phyloP scores from a whole-genome alignment of 495 filamentous ascomycete genomes.

The Hyphodiscus hymeniophilus region DNA sequence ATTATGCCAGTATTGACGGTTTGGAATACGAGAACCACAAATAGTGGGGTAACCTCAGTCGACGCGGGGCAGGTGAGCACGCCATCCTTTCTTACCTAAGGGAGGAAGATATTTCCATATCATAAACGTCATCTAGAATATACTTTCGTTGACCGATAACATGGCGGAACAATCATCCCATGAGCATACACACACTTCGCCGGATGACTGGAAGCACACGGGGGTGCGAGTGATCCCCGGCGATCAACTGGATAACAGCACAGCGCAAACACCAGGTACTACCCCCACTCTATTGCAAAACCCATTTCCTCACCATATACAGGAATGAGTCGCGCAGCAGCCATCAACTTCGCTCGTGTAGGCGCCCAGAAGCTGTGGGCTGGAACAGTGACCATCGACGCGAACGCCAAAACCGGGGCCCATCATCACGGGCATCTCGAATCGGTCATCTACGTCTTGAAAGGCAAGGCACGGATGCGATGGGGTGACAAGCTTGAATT shows the following conservation, averaged over 20 bases:
- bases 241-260: conserved; percentile 27
- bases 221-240: conserved; percentile 30
- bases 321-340: conserved; percentile 25
- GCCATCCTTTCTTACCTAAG: too few relatives aligned
- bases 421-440: conserved; percentile 34
- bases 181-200: not conserved
- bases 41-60: too few relatives aligned
- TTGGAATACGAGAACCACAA: too few relatives aligned
- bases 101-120: too few relatives aligned
- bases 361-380: conserved; percentile 33
- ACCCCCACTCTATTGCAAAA: not conserved
- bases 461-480: conserved; percentile 30
- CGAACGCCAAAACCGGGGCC: conserved; percentile 31
- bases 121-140: too few relatives aligned
- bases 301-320: not conserved
- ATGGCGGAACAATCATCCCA: too few relatives aligned
- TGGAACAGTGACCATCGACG: conserved; percentile 30
- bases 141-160: too few relatives aligned
- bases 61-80: too few relatives aligned
- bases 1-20: too few relatives aligned
- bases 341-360: conserved; percentile 30
- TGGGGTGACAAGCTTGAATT: conserved; percentile 33
- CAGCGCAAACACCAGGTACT: conserved; percentile 28
- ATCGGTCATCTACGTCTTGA: conserved; percentile 30
- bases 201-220: conserved; percentile 25